Conservation (phyloP, 495 filamentous ascomycete genomes). For the Talaromyces stipitatus region DNA sequence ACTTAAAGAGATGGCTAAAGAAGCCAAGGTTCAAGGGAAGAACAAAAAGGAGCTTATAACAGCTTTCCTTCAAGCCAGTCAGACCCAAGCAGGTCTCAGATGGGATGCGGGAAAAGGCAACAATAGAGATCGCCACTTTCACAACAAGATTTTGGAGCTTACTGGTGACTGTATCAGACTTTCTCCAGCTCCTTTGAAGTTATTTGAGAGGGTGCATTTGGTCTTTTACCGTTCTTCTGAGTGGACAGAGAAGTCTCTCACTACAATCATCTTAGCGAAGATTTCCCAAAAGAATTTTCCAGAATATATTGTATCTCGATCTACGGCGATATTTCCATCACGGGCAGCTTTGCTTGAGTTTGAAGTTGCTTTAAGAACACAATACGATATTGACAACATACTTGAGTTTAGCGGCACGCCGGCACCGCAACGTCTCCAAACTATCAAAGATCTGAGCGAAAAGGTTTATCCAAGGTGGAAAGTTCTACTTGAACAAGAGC, state of each 20-base stretch:
- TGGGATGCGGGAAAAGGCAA: constrained; percentile 49
- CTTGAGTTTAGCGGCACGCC: constrained; percentile 81
- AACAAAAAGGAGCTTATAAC: constrained; percentile 76
- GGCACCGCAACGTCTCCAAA: constrained; percentile 51
- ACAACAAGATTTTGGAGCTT: constrained; percentile 68
- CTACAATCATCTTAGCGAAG: constrained; percentile 87
- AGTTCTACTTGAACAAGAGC: constrained; percentile 64
- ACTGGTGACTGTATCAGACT: constrained; percentile 83
- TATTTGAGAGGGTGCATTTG: constrained; percentile 91
- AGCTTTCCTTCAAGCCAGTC: constrained; percentile 62
- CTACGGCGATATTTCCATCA: constrained; percentile 79
- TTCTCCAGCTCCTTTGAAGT: constrained; percentile 59
- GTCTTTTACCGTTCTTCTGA: constrained; percentile 95
- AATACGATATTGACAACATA: constrained; percentile 74
- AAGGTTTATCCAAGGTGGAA: constrained; percentile 76
- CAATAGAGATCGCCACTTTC: constrained; percentile 53
- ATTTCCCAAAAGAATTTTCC: constrained; percentile 84
- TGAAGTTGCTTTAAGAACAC: constrained; percentile 75
- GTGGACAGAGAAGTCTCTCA: constrained; percentile 95
- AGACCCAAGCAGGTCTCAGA: constrained; percentile 62
- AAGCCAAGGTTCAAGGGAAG: constrained; percentile 79
- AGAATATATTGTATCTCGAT: constrained; percentile 81
- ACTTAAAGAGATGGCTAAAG: constrained; percentile 75
- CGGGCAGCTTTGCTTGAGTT: constrained; percentile 75
- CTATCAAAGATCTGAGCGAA: constrained; percentile 67